phyloP scores from a whole-genome alignment of 164 flowering plant species.

The Litsea cubeba region DNA sequence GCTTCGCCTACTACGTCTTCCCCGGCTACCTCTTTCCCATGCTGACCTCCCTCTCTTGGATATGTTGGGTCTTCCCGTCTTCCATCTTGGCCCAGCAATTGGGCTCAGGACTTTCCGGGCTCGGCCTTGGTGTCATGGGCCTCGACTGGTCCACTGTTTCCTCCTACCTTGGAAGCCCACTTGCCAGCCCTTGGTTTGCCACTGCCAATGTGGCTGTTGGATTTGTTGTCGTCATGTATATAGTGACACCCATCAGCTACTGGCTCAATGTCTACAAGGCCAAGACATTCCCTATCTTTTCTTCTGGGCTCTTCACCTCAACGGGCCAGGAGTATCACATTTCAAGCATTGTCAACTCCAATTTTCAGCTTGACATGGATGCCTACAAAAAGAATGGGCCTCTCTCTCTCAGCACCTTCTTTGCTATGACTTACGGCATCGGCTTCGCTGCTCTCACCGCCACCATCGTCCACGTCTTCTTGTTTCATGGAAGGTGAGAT shows the following conservation, averaged over 20 bases:
- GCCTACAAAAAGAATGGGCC: conserved; percentile 58
- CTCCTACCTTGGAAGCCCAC: conserved; percentile 76
- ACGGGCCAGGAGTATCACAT: conserved; percentile 51
- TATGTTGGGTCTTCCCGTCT: conserved; percentile 66
- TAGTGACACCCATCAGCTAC: conserved; percentile 54
- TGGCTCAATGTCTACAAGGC: conserved; percentile 69
- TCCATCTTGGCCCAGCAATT: conserved; percentile 66
- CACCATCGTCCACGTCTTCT: conserved; percentile 51
- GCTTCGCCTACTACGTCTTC: conserved; percentile 77
- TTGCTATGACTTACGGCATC: conserved; percentile 72
- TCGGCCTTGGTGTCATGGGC: conserved; percentile 64
- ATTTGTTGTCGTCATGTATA: conserved; percentile 51
- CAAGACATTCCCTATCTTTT: conserved; percentile 71
- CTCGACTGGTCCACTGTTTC: conserved; percentile 76
- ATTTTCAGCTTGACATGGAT: conserved; percentile 48
- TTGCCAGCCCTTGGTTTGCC: conserved; percentile 92
- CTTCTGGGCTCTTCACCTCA: conserved; percentile 45
- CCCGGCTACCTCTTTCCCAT: conserved; percentile 78
- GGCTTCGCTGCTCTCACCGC: conserved; percentile 85
- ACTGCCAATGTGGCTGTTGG: conserved; percentile 79
- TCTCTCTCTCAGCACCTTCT: conserved; percentile 66
- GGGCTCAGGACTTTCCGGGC: conserved; percentile 73
- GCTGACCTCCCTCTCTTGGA: conserved; percentile 75
- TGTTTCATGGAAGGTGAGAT: conserved; percentile 74
- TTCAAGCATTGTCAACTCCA: conserved; percentile 44